Base-by-base conservation (phyloP, 179 eudicot species). In the Beta macrorhiza region DNA sequence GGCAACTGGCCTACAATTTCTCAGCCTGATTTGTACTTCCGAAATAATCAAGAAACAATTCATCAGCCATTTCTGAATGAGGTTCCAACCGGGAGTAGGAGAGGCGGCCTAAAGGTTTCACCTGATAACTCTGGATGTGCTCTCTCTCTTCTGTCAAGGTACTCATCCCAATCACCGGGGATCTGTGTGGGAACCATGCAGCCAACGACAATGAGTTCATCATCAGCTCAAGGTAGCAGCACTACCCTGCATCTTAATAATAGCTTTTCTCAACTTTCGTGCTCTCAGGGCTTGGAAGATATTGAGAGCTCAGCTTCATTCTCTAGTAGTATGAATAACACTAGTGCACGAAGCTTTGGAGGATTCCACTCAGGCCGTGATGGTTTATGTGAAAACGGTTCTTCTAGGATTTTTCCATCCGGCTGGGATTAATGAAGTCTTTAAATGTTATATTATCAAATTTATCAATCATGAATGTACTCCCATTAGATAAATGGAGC, bases 111-210 rank as follows among this genome's bases (percentile, higher is more conserved):
- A 22, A 75, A 74, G 47, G 77, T 55, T 59, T 78, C 81, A 82
- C 70, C 72, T 51, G 84, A 82, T 49, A 72, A 81, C 58, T 78
- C 83, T 58, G 81, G 80, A 62, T 77, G 83, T 86, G 90, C 85
- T 88, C 90, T 77, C 90, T 88, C 90, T 88, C 90, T 88, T 88
- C 90, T 86, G 90, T 86, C 90, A 88, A 67, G 77, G 29, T 69
- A 78, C 25, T 29, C 78, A 42, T 68, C 78, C 12, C 87, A 82
- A 55, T 62, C 80, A 12, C 73, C 74, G 2, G 82, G 55, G 45
- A 70, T 74, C 32, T 70, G 69, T n/a, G 64, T 81, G 61, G 82
- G 59, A 61, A 59, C 22, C 29, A 75, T 55, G 70, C 82, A 70
- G 55, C 76, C 83, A 76, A 57, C 45, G 65, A 13, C 20, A 67